Evolutionary conservation across 495 filamentous ascomycete genomes (phyloP), one percentile per base, ranked within the genome.

Genomic region (Penicillium malachiteum): DNA sequence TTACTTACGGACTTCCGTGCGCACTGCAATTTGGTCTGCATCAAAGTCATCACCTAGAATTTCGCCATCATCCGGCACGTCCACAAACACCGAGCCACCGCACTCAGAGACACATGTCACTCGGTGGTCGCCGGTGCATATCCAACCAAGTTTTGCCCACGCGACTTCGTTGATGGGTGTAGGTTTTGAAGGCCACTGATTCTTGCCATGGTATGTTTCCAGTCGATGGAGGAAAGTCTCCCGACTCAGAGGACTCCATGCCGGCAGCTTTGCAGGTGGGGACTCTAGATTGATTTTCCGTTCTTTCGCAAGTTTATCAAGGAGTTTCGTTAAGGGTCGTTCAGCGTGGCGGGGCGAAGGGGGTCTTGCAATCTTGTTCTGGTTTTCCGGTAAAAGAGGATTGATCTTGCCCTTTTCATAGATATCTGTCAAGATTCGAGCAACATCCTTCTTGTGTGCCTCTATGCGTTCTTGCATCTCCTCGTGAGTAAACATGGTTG

Each of bases 131-230:
- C 87, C 88, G 17, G 87, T 82, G 66, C 93, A 97, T 2, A 84
- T 79, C 94, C 94, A 98, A 2, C 94, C 94, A 32, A 88, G 79
- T 76, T 92, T 96, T 7, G 93, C 92, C 95, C 95, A 98, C 70
- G 90, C 85, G 6, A 97, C 88, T 72, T 97, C 94, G 65, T 84
- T 92, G 58, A 97, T 87, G 35, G 76, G 72, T 10, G 88, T 78
- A 3, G 94, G 74, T 89, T 97, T 71, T 33, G 72, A 50, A 78
- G 87, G 60, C 94, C 94, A 98, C 64, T 88, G 83, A 54, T 91
- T 92, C 41, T 97, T 85, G 57, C 91, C 90, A 50, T 91, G 85
- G 60, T 94, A 98, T 1, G 92, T 94, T 57, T 87, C 87, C 42
- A 98, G 75, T 17, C 94, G 78, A 57, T 84, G 82, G 3, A 97